phyloP scores from a whole-genome alignment of 2,329 filamentous ascomycete species.

The Claviceps monticola region DNA sequence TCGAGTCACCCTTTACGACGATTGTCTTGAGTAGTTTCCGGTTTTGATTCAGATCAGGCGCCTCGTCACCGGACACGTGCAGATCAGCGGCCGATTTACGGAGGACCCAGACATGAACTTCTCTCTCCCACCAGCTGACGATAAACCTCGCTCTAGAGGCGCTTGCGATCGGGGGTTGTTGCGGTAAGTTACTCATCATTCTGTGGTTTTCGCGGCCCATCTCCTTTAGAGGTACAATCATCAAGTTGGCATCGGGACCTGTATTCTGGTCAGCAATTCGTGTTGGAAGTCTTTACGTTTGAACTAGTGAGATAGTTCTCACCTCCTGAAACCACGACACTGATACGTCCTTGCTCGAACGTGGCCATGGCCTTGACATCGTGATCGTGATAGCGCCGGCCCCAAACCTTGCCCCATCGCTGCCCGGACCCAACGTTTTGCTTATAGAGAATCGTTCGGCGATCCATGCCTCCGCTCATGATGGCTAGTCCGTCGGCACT shows the following conservation, averaged over 20 bases:
- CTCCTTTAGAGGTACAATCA: conserved; percentile 62
- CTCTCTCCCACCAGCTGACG: conserved; percentile 84
- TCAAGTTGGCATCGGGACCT: conserved; percentile 77
- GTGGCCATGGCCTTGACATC: conserved; percentile 91
- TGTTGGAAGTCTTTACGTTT: neutral
- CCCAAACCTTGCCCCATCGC: conserved; percentile 76
- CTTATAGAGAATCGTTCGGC: conserved; percentile 72
- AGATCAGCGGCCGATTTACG: conserved; percentile 32
- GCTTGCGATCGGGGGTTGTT: conserved; percentile 58
- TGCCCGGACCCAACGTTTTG: conserved; percentile 43
- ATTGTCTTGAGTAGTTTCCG: conserved; percentile 58
- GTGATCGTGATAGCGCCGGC: conserved; percentile 77
- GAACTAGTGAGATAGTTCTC: conserved; percentile 16
- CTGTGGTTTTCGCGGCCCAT: conserved; percentile 73
- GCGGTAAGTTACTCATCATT: conserved; percentile 70
- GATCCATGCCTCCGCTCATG: conserved; percentile 84
- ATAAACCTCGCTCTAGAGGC: conserved; percentile 62
- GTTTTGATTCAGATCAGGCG: conserved; percentile 34
- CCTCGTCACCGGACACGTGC: conserved; percentile 24
- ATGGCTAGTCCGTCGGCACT: conserved; percentile 71
- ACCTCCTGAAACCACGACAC: conserved; percentile 86
- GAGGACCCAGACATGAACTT: conserved; percentile 68
- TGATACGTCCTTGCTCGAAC: conserved; percentile 73
- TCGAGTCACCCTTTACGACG: conserved; percentile 59
- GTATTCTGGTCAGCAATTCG: conserved; percentile 4